Base-by-base conservation (phyloP, 768 basidiomycete species). In the Megacollybia marginata region DNA sequence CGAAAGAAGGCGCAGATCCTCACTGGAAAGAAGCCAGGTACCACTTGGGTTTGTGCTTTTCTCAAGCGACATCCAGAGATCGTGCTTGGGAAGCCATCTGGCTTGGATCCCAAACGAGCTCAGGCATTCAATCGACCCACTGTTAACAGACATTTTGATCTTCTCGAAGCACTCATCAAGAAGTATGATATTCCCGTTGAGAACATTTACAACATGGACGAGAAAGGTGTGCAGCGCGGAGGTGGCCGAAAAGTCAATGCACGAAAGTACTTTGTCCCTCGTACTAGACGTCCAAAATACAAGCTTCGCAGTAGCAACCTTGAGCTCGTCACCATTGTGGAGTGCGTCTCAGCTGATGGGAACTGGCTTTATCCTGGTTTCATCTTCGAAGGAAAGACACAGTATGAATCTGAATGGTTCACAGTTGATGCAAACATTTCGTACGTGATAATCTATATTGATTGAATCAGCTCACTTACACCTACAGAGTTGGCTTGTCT, bases 271-370 rank as follows among this genome's bases (percentile, higher is more conserved):
- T 57, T 68, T 44, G 48, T 65, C 45, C 48, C 54, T 16, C 54
- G 59, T 1, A 51, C 56, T 7, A 48, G 59, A 16, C 48, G 52
- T 3, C 35, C 36, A 1, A 50, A 54, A 8, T 64, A 66, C 47
- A 48, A 55, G 16, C 48, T 60, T 9, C 48, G 55, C 9, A 63
- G 58, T 53, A 68, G 57, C n/a, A 66, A 70, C 42, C 63, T 70
- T 1, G 64, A 75, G 51, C 64, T 73, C 2, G 64, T 75, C 32
- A 74, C 70, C 0, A 57, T 74, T 32, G 59, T 74, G 33, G 67
- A 73, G 52, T 65, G 62, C 57, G 57, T 70, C 2, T 65, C 56
- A 16, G 63, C 69, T 1, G 69, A 69, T 59, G 72, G 72, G 0
- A 56, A 47, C 4, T 49, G 48, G 9, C 40, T 70, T 11, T 16